Evolutionary conservation across 2,329 filamentous ascomycete genomes (phyloP).

Genomic region (Hymenoscyphus scutula): DNA sequence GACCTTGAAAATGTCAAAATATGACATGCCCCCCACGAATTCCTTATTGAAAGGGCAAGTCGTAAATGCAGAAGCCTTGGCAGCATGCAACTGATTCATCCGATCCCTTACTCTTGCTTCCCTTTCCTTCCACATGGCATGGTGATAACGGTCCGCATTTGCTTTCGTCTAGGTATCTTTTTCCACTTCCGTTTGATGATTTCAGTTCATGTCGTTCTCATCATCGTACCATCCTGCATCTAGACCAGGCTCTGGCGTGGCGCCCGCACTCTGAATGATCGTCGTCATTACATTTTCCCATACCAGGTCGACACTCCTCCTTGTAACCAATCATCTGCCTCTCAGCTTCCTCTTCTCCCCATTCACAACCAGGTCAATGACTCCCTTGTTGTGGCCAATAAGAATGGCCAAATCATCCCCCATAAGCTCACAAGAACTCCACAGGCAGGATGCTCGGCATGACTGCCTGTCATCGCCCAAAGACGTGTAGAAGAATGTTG

Average conservation of each 20-base stretch:
- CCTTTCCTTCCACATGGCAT: not conserved
- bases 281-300: not conserved
- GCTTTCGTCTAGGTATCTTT: not conserved
- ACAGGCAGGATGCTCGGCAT: not conserved
- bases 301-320: not conserved
- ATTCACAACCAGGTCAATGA: not conserved
- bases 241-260: conserved; percentile 1
- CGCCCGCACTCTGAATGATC: not conserved
- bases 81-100: not conserved
- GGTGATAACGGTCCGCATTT: not conserved
- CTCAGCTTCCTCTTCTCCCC: not conserved
- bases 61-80: not conserved
- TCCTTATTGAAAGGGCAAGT: not conserved
- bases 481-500: not conserved
- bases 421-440: not conserved
- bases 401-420: not conserved
- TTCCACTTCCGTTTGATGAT: not conserved
- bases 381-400: not conserved
- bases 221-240: not conserved
- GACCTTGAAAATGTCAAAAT: too few relatives aligned
- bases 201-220: not conserved
- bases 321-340: not conserved
- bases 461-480: not conserved
- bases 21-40: not conserved
- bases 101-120: not conserved